Conservation (phyloP, 805 yeast genomes). For the Debaryomyces castellii region DNA sequence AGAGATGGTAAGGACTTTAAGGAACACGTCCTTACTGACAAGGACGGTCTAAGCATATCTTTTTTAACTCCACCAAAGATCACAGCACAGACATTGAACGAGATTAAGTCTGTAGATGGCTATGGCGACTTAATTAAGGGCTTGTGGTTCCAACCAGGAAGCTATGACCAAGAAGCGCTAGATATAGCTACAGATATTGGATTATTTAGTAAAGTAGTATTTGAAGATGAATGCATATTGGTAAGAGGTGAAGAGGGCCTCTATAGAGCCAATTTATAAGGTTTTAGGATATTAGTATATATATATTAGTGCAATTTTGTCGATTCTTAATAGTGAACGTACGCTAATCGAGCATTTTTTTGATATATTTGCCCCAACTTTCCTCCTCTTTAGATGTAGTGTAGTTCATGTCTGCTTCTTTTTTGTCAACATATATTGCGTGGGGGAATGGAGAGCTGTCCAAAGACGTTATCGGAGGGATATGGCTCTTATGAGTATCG, state of each 20-base stretch:
- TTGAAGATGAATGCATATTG: constrained; percentile 66
- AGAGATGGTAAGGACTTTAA: constrained; percentile 16
- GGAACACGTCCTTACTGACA: constrained; percentile 21
- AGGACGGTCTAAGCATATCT: constrained; percentile 56
- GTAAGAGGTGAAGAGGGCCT: constrained; percentile 62
- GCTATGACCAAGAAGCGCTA: constrained; percentile 55
- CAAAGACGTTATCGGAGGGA: constrained; percentile 71
- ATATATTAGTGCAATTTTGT: background rate
- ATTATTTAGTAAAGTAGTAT: constrained; percentile 31
- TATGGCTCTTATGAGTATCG: constrained; percentile 59
- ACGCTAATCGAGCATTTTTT: constrained; percentile 36
- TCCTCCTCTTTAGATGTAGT: constrained; percentile 24
- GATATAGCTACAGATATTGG: constrained; percentile 38
- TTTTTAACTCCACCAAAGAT: constrained; percentile 76
- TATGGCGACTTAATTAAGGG: constrained; percentile 46
- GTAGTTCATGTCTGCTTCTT: constrained; percentile 8
- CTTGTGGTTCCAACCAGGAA: constrained; percentile 85
- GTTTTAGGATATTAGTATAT: background rate
- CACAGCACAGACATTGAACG: constrained; percentile 37
- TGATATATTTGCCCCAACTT: constrained; percentile 43
- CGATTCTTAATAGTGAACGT: background rate
- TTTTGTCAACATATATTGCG: constrained; percentile 24
- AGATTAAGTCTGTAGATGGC: constrained; percentile 40
- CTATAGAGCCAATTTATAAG: constrained; percentile 36
- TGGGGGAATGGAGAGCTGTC: constrained; percentile 66